A percentile compares a stretch with the other conserved stretches of the same genome.
phyloP scores from a whole-genome alignment of 192 early-diverging fungal genomes.

The Pilaira anomala region DNA sequence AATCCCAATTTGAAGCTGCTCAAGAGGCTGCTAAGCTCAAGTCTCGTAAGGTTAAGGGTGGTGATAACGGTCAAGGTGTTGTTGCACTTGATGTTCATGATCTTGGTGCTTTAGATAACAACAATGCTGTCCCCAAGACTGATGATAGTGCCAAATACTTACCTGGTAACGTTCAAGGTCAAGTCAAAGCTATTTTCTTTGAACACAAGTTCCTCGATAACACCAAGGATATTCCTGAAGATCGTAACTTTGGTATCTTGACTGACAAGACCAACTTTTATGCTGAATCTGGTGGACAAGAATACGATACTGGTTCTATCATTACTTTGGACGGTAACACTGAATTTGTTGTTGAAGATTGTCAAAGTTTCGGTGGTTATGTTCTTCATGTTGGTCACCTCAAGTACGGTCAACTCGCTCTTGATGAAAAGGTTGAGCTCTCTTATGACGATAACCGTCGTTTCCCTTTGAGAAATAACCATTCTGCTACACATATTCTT shows the following conservation, averaged over 20 bases:
- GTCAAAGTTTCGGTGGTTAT: conserved; percentile 91
- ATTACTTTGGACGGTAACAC: conserved; percentile 77
- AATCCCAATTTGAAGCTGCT: conserved; percentile 74
- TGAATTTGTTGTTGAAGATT: conserved; percentile 91
- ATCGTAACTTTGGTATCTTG: conserved; percentile 76
- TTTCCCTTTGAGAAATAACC: conserved; percentile 91
- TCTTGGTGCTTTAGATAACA: conserved; percentile 79
- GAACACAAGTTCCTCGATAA: conserved; percentile 46
- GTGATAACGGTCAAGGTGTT: conserved; percentile 49
- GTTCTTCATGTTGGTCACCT: conserved; percentile 95
- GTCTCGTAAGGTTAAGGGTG: conserved; percentile 56
- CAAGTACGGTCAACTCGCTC: conserved; percentile 76
- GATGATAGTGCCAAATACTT: conserved; percentile 85
- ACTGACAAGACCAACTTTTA: conserved; percentile 97
- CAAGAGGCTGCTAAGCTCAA: conserved; percentile 75
- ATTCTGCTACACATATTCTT: conserved; percentile 93
- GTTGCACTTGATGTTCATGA: conserved; percentile 91
- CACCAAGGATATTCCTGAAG: conserved; percentile 51
- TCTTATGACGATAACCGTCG: conserved; percentile 89
- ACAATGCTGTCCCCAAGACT: conserved; percentile 68
- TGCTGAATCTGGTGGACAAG: conserved; percentile 95
- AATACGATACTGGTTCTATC: conserved; percentile 86
- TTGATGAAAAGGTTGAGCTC: conserved; percentile 69
- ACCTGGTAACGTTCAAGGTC: conserved; percentile 63
- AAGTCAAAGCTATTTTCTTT: conserved; percentile 77